These are phyloP conservation scores for Lichenothelia convexa DNA, from an alignment of 495 filamentous ascomycete species.

Conservation along the genomic window DNA sequence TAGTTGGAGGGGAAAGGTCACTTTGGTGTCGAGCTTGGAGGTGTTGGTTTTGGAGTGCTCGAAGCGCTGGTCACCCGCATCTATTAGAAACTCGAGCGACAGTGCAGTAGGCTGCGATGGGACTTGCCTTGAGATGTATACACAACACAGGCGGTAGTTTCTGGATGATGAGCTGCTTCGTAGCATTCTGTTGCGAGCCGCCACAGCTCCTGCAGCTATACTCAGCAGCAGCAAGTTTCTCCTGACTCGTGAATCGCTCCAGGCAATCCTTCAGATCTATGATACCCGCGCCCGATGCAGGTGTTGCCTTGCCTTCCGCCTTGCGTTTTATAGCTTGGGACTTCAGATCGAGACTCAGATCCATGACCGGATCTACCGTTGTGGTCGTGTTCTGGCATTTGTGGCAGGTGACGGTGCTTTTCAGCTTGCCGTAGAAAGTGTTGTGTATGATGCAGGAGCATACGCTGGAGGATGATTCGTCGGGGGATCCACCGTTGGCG, in stretches of 20 bases:
- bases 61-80: too few relatives aligned
- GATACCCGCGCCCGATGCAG: conserved; percentile 9
- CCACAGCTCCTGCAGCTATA: conserved; percentile 67
- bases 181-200: conserved; percentile 47
- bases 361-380: conserved; percentile 67
- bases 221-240: conserved; percentile 54
- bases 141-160: conserved; percentile 69
- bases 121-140: conserved; percentile 87
- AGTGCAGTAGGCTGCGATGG: too few relatives aligned
- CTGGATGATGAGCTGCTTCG: conserved; percentile 63
- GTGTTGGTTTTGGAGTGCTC: conserved; percentile 49
- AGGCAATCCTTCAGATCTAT: conserved; percentile 48
- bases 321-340: conserved; percentile 35
- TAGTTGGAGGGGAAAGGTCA: conserved; percentile 68
- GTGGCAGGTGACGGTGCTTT: conserved; percentile 72
- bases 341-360: conserved; percentile 67
- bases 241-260: conserved; percentile 55
- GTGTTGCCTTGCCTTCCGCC: conserved; percentile 9
- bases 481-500: conserved; percentile 36
- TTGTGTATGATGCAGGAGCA: conserved; percentile 82
- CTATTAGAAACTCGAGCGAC: too few relatives aligned
- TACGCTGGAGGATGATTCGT: conserved; percentile 27
- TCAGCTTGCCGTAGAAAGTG: conserved; percentile 72
- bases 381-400: conserved; percentile 61
- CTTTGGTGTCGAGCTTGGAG: conserved; percentile 62